Percentiles rank a stretch among this genome's conserved stretches.
phyloP scores from a whole-genome alignment of 148 eudicot genomes.

The Cornus suecica region DNA sequence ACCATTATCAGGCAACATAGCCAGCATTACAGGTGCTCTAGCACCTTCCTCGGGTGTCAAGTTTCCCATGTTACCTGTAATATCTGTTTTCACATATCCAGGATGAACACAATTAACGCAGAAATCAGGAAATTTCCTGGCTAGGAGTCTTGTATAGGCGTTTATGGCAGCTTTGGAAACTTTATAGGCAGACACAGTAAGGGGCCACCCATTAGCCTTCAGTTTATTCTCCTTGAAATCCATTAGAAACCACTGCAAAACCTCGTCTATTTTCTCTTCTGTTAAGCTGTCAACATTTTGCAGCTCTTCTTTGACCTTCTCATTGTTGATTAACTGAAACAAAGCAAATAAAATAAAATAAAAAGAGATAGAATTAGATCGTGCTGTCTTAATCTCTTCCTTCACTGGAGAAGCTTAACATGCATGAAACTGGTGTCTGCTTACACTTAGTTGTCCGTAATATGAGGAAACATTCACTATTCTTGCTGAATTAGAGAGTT shows the following conservation, averaged over 20 bases:
- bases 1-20: constrained; percentile 11
- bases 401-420: background rate
- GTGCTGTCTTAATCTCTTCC: background rate
- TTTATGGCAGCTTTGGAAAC: constrained; percentile 12
- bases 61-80: background rate
- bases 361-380: background rate
- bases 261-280: constrained; percentile 33
- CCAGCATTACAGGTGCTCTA: constrained; percentile 14
- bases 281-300: constrained; percentile 22
- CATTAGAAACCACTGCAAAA: constrained; percentile 22
- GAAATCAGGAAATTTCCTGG: background rate
- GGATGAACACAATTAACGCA: background rate
- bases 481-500: constrained; percentile 33
- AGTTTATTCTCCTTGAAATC: constrained; percentile 27
- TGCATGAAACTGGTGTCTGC: background rate
- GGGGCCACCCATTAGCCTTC: constrained; percentile 23
- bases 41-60: constrained; percentile 18
- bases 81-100: constrained; percentile 14
- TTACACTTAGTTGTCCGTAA: constrained; percentile 8
- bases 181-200: constrained; percentile 1
- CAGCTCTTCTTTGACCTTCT: constrained; percentile 22
- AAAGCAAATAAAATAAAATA: background rate
- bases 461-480: constrained; percentile 23
- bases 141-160: constrained; percentile 12
- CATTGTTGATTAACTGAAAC: constrained; percentile 9